These are phyloP conservation scores for Lactuca saligna DNA, from an alignment of 129 eudicot species.

Conservation along the genomic window DNA sequence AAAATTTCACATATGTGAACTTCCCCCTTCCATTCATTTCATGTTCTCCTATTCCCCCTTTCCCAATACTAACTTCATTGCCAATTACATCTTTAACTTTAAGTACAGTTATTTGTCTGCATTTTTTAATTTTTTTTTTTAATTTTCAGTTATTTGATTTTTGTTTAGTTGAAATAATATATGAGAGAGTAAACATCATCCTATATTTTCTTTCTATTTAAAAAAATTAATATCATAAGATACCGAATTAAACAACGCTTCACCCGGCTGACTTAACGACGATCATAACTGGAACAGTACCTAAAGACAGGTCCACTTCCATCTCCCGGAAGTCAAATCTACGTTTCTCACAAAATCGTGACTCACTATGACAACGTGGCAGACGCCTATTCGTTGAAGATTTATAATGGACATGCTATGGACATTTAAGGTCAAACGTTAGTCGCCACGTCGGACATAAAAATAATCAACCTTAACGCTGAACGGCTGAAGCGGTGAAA, in stretches of 20 bases:
- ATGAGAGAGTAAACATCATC: too few species aligned
- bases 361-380: slow-evolving; percentile 25
- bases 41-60: too few species aligned
- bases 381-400: background rate
- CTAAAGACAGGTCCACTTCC: slow-evolving; percentile 23
- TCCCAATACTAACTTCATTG: too few species aligned
- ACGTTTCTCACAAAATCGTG: slow-evolving; percentile 9
- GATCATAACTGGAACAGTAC: background rate
- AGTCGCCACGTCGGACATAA: slow-evolving; percentile 26
- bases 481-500: slow-evolving; percentile 10
- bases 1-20: too few species aligned
- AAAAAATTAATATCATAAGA: background rate
- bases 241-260: background rate
- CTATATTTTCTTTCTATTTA: too few species aligned
- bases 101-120: too few species aligned
- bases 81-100: too few species aligned
- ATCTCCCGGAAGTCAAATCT: slow-evolving; percentile 11
- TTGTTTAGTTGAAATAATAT: too few species aligned
- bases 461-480: background rate
- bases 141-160: too few species aligned
- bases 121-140: too few species aligned
- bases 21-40: too few species aligned
- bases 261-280: slow-evolving; percentile 28
- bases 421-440: slow-evolving; percentile 3
- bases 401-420: slow-evolving; percentile 6